Conservation (phyloP, 495 filamentous ascomycete species). For the Daldinia bambusicola region DNA sequence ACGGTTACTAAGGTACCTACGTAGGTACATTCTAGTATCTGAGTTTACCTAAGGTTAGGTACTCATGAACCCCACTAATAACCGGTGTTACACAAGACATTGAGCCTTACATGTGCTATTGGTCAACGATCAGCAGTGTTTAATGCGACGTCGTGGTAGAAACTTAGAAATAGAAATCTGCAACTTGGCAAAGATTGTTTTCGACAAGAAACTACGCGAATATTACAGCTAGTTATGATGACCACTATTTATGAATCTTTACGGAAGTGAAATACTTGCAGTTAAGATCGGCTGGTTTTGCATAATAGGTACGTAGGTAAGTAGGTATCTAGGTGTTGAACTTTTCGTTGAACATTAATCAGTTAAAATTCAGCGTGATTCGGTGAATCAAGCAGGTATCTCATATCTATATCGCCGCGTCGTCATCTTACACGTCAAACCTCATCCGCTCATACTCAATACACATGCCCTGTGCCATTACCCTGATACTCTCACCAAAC, state of each 20-base stretch:
- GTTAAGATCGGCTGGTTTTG: not conserved
- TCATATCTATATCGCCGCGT: slow-evolving; percentile 15
- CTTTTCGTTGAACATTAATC: slow-evolving; percentile 20
- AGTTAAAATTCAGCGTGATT: slow-evolving; percentile 31
- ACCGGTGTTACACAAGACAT: not conserved
- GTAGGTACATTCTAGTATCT: not conserved
- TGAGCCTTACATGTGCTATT: not conserved
- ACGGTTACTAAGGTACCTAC: slow-evolving; percentile 1
- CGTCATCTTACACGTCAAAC: slow-evolving; percentile 28
- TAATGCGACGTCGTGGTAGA: not conserved
- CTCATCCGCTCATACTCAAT: slow-evolving; percentile 14
- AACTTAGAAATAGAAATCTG: not conserved
- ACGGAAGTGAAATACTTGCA: not conserved
- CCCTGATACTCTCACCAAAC: slow-evolving; percentile 6
- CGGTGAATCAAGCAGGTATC: slow-evolving; percentile 33
- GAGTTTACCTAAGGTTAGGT: not conserved
- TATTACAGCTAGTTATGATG: no score
- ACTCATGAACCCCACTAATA: not conserved
- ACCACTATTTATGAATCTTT: not conserved
- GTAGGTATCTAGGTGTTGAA: not conserved
- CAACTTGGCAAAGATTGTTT: not conserved
- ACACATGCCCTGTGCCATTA: slow-evolving; percentile 10
- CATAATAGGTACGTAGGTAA: not conserved
- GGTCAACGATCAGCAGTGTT: not conserved
- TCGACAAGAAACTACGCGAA: no score